A percentile compares a stretch with the other conserved stretches of the same genome.
Evolutionary conservation across 1,139 yeast species (phyloP).

Genomic region (Candida sp.): DNA sequence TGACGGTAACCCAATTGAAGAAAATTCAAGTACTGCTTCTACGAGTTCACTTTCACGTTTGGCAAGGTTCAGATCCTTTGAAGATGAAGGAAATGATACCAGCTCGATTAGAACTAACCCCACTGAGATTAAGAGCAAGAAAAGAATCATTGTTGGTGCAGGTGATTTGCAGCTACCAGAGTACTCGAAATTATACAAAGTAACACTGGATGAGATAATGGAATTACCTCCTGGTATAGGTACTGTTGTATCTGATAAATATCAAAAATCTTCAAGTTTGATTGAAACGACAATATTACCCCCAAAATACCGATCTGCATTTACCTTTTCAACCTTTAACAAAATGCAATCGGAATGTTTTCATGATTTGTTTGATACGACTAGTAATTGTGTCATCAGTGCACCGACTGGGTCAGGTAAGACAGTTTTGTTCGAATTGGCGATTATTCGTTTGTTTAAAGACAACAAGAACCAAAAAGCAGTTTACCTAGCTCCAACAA

Average conservation of each 20-base stretch:
- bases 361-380: conserved; percentile 23
- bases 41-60: neutral
- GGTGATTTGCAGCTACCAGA: neutral
- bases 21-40: neutral
- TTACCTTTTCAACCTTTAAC: conserved; percentile 38
- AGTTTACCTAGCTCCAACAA: conserved; percentile 54
- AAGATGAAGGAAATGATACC: neutral
- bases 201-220: no score
- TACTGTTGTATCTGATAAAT: neutral
- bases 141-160: neutral
- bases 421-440: conserved; percentile 51
- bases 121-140: neutral
- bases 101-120: neutral
- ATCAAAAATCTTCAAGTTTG: neutral
- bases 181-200: neutral
- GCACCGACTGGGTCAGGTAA: conserved; percentile 61
- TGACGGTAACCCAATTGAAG: neutral
- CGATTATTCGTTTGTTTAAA: conserved; percentile 35
- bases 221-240: no score
- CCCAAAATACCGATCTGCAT: conserved; percentile 10
- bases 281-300: conserved; percentile 4
- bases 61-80: neutral
- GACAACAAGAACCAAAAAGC: conserved; percentile 24
- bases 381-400: conserved; percentile 44
- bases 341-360: conserved; percentile 49